Evolutionary conservation across 768 basidiomycete species (phyloP), one percentile per base, ranked within the genome.

Genomic region (Crepidotus variabilis): DNA sequence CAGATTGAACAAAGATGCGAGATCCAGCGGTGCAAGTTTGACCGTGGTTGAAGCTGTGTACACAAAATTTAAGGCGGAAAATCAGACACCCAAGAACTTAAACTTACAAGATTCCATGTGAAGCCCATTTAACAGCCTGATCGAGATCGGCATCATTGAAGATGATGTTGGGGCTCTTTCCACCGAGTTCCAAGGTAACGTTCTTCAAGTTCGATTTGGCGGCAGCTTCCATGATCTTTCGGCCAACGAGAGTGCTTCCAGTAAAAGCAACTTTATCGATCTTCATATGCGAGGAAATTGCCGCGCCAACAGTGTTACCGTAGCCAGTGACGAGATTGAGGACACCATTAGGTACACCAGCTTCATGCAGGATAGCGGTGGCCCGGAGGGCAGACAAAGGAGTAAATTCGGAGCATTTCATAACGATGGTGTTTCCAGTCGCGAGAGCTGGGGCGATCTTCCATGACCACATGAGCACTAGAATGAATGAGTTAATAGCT

Each of bases 211-310:
- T 97, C 28, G 82, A 83, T 68, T 85, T 83, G 0, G 90, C 83
- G 2, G 93, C 81, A 2, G 90, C 87, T 63, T 90, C 83, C 78
- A 93, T 77, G 65, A 96, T 78, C 62, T 84, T 86, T 10, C 91
- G 81, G 8, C 94, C 94, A 21, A 86, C 83, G 36, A 86, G 73
- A 1, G 90, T 91, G 57, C 87, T 88, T 2, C 92, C 93, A 0
- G 94, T 96, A 75, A 96, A 95, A 0, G 92, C 87, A 24, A 94
- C 78, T 35, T 85, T 93, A 50, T 84, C 82, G 60, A 94, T 87
- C n/a, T 74, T 76, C 68, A 76, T 76, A 71, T 93, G 90, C 18
- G 77, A 71, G 1, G 80, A 72, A 57, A 95, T 85, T 14, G 90
- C 90, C 10, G 79, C 69, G 0, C 91, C 91, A 21, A 80, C 88